Conservation (phyloP, 2,329 filamentous ascomycete genomes). For the Neobulgaria alba region DNA sequence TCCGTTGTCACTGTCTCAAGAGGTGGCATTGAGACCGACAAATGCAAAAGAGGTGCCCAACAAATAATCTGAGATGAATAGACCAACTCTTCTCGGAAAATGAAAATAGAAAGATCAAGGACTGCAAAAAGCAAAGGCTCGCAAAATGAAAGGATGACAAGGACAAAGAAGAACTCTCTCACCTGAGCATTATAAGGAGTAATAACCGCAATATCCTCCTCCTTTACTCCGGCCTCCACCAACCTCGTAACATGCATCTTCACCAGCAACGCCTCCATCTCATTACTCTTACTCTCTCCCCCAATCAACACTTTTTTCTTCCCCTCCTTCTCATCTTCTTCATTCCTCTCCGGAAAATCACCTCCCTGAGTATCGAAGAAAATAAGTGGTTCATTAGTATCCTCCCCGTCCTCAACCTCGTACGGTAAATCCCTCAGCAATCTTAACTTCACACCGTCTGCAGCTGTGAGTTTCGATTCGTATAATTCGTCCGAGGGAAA, state of each 20-base stretch:
- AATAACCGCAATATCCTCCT: constrained; percentile 84
- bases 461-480: constrained; percentile 70
- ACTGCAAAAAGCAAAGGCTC: too few species aligned
- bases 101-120: too few species aligned
- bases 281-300: constrained; percentile 82
- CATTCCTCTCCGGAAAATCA: constrained; percentile 75
- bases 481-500: constrained; percentile 90
- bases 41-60: too few species aligned
- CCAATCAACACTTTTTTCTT: constrained; percentile 40
- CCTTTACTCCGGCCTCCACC: constrained; percentile 67
- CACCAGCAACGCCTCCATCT: constrained; percentile 79
- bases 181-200: constrained; percentile 96
- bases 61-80: too few species aligned
- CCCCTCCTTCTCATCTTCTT: constrained; percentile 55
- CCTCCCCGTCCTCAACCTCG: constrained; percentile 68
- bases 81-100: too few species aligned
- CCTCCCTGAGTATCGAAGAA: constrained; percentile 97
- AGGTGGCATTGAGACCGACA: too few species aligned
- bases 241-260: constrained; percentile 67
- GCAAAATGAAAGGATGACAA: background rate
- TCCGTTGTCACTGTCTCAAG: too few species aligned
- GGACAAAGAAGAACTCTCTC: constrained; percentile 16
- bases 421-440: constrained; percentile 73
- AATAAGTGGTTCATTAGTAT: constrained; percentile 78
- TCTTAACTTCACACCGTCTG: constrained; percentile 65